Percentiles rank a stretch among this genome's conserved stretches.
Evolutionary conservation across 805 yeast species (phyloP).

Genomic region (Wickerhamiella cacticola): DNA sequence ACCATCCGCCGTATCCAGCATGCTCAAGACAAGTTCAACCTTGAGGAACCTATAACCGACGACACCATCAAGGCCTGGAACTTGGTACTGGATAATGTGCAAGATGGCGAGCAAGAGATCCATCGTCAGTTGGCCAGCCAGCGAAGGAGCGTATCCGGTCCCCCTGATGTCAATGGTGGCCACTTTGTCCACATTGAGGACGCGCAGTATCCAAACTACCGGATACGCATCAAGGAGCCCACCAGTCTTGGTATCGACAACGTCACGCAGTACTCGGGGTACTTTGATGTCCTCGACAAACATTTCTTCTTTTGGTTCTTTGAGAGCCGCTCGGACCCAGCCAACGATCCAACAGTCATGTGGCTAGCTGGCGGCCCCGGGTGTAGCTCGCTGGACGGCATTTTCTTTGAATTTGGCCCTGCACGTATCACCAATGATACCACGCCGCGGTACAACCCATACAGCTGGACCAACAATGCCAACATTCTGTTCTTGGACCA

Average conservation of each 20-base stretch:
- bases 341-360: constrained; percentile 68
- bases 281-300: constrained; percentile 68
- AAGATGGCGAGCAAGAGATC: constrained; percentile 21
- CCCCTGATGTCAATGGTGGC: too few relatives aligned
- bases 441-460: constrained; percentile 66
- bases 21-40: background rate
- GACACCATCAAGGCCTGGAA: constrained; percentile 25
- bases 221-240: constrained; percentile 53
- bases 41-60: constrained; percentile 16
- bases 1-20: background rate
- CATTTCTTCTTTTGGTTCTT: constrained; percentile 90
- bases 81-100: constrained; percentile 22
- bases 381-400: constrained; percentile 89
- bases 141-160: too few relatives aligned
- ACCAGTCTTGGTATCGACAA: constrained; percentile 61
- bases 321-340: constrained; percentile 76
- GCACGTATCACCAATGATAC: constrained; percentile 59
- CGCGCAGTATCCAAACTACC: constrained; percentile 31
- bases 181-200: constrained; percentile 4
- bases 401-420: constrained; percentile 90
- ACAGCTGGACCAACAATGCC: constrained; percentile 89
- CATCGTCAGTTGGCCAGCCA: constrained; percentile 14
- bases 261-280: constrained; percentile 70
- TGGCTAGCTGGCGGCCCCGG: constrained; percentile 98
- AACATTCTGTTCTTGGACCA: constrained; percentile 87